A percentile compares a stretch with the other conserved stretches of the same genome.
These are phyloP conservation scores for Starmerella davenportii DNA, from an alignment of 805 yeast genomes.

Conservation along the genomic window DNA sequence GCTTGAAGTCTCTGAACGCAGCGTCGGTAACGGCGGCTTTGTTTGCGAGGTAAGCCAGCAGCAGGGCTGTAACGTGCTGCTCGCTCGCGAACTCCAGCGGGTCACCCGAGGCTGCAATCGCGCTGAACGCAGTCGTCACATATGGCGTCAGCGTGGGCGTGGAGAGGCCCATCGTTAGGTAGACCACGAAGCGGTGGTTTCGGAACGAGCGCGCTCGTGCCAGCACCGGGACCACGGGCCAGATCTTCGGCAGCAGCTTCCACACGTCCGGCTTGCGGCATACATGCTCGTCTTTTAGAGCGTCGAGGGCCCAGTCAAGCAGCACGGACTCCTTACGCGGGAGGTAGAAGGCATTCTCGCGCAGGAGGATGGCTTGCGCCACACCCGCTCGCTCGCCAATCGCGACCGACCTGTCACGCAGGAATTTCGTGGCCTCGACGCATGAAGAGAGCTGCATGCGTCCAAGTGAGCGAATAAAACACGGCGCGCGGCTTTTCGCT, in stretches of 20 bases:
- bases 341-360: slow-evolving; percentile 14
- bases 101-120: not conserved
- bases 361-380: slow-evolving; percentile 15
- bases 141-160: no score
- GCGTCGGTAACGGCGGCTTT: not conserved
- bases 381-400: slow-evolving; percentile 12
- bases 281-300: slow-evolving; percentile 11
- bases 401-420: slow-evolving; percentile 17
- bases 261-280: slow-evolving; percentile 11
- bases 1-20: not conserved
- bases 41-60: slow-evolving; percentile 5
- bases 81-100: slow-evolving; percentile 4
- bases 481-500: no score
- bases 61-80: slow-evolving; percentile 6
- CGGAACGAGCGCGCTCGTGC: slow-evolving; percentile 5
- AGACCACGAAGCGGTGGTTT: slow-evolving; percentile 6
- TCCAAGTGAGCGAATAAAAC: no score
- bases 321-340: slow-evolving; percentile 22
- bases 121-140: not conserved
- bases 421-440: slow-evolving; percentile 19
- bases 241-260: slow-evolving; percentile 7
- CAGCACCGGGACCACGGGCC: slow-evolving; percentile 4
- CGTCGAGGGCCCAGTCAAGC: slow-evolving; percentile 24
- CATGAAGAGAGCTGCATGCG: slow-evolving; percentile 3
- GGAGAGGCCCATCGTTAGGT: slow-evolving; percentile 2